Conservation (phyloP, 768 basidiomycete species). For the Lyophyllum semitale region DNA sequence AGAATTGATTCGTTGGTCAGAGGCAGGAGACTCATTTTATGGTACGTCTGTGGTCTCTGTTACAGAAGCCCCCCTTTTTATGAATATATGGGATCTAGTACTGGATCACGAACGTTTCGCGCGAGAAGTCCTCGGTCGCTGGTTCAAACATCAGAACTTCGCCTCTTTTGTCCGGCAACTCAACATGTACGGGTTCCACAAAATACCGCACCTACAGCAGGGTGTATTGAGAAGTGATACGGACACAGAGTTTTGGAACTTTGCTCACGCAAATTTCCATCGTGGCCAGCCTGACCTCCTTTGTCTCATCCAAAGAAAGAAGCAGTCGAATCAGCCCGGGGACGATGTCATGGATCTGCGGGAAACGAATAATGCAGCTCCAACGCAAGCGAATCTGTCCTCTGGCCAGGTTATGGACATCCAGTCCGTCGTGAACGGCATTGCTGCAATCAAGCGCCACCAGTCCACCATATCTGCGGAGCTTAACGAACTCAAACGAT, state of each 20-base stretch:
- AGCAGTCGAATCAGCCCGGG: conserved; percentile 47
- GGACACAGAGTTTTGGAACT: conserved; percentile 88
- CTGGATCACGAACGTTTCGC: conserved; percentile 91
- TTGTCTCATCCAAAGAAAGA: conserved; percentile 87
- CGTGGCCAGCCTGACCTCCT: conserved; percentile 88
- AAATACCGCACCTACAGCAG: conserved; percentile 94
- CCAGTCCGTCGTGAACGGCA: conserved; percentile 76
- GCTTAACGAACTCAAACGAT: conserved; percentile 82
- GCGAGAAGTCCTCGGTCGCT: conserved; percentile 84
- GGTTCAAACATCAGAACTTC: conserved; percentile 99
- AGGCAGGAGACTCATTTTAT: conserved; percentile 89
- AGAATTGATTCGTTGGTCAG: conserved; percentile 89
- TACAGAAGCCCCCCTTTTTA: background rate
- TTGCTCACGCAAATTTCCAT: conserved; percentile 87
- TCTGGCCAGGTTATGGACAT: conserved; percentile 69
- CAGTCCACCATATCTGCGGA: conserved; percentile 92
- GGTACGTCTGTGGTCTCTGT: conserved; percentile 43
- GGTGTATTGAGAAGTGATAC: conserved; percentile 85
- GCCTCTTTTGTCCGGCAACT: conserved; percentile 89
- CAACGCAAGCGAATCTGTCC: conserved; percentile 11
- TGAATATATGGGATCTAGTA: conserved; percentile 47
- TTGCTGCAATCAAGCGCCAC: conserved; percentile 86
- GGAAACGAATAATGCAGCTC: conserved; percentile 19
- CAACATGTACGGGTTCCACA: conserved; percentile 96
- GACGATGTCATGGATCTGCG: conserved; percentile 39